Evolutionary conservation across 1,284 basidiomycete genomes (phyloP), one percentile per base, ranked within the genome.

Genomic region (Microstroma glucosiphilum): DNA sequence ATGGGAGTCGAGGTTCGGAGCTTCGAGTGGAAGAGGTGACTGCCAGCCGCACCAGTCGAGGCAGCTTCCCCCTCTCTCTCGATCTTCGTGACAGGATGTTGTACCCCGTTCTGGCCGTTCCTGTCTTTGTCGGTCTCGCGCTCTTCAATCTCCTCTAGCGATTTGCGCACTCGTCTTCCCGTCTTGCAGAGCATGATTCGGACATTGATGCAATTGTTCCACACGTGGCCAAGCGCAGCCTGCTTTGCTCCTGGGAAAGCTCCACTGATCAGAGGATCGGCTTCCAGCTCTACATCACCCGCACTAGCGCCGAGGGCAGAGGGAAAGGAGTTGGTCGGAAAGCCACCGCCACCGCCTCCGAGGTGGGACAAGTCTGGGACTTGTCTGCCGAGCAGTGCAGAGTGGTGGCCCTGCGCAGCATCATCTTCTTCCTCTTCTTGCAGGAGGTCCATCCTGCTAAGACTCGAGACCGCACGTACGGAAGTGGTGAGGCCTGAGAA

Each of bases 141-240:
- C 17, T 21, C 21, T 48, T 21, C 43, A 17, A n/a, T 21, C 43
- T 48, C 43, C 21, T 48, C 43, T 3, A n/a, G 17, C 6, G 17
- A 21, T 12, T 21, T 21, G 43, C 17, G 15, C 15, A 48, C 43
- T 17, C 15, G 3, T 6, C 15, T 21, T 12, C 43, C 17, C 3
- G 43, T 48, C 43, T 12, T 48, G 26, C 51, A 54, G 19, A 54
- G 51, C 21, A 54, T 26, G 13, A 54, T 15, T 2, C 51, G 51
- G 19, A 21, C 51, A 54, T 54, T 54, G 51, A 54, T 25, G 51
- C 51, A 54, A 26, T 54, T 54, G 15, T 54, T 54, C 51, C 51
- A 54, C 21, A 26, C 25, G 13, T 54, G n/a, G 2, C 51, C 25
- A 15, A 54, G 25, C 51, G 51, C 51, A 15, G 51, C 51, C 25